A percentile compares a stretch with the other conserved stretches of the same genome.
phyloP scores from a whole-genome alignment of 768 basidiomycete genomes.

The Botryobasidium botryosum region DNA sequence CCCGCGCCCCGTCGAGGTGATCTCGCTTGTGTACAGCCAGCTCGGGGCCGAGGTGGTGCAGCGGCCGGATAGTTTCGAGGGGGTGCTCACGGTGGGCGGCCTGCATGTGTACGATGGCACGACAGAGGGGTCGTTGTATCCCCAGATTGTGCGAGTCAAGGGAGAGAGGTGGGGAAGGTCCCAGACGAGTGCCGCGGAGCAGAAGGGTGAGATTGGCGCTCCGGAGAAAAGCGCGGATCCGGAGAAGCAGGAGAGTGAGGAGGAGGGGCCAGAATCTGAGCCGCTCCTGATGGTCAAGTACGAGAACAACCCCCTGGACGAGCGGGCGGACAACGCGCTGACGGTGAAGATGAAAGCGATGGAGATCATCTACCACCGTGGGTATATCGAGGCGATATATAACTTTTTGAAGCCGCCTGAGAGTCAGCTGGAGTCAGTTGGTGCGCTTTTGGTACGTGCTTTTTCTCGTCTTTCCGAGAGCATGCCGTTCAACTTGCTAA shows the following conservation, averaged over 20 bases:
- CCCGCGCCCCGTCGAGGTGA: conserved; percentile 43
- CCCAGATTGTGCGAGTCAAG: conserved; percentile 80
- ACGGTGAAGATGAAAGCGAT: conserved; percentile 83
- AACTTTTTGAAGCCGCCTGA: conserved; percentile 87
- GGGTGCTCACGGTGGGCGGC: conserved; percentile 65
- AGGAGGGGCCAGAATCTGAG: conserved; percentile 18
- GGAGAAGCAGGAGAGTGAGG: conserved; percentile 11
- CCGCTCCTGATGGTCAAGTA: conserved; percentile 82
- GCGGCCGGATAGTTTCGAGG: conserved; percentile 74
- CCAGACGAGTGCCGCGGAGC: neutral
- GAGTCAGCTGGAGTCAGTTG: conserved; percentile 88
- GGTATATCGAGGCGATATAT: conserved; percentile 83
- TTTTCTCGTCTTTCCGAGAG: conserved; percentile 3
- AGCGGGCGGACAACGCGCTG: conserved; percentile 78
- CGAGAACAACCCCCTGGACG: conserved; percentile 82
- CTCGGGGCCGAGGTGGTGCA: conserved; percentile 76
- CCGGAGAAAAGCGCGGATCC: conserved; percentile 5
- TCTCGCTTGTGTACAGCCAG: conserved; percentile 73
- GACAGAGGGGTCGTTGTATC: conserved; percentile 56
- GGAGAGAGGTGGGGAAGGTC: conserved; percentile 20
- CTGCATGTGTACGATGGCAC: conserved; percentile 90
- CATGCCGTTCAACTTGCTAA: neutral
- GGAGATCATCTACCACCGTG: conserved; percentile 92
- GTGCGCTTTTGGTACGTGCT: conserved; percentile 61
- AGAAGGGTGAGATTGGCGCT: too few species aligned